Evolutionary conservation across 208 protist species (phyloP).

Genomic region (Giardia muris): DNA sequence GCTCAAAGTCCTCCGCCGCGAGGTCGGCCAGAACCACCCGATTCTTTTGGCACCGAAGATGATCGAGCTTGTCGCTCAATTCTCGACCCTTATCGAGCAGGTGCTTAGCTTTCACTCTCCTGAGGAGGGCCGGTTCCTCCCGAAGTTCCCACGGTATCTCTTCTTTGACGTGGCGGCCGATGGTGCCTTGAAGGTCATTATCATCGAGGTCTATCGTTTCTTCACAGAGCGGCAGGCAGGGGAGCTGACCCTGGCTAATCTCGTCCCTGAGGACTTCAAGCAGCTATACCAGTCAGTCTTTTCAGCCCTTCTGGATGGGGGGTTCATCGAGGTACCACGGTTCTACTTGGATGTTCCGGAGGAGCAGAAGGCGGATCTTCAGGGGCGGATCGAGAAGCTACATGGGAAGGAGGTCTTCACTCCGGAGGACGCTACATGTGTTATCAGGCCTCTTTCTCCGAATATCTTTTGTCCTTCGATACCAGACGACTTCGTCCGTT

Average conservation of each 20-base stretch:
- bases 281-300: constrained; percentile 1
- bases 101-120: background rate
- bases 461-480: background rate
- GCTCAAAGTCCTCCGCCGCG: background rate
- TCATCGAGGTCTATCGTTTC: background rate
- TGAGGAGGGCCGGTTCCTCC: background rate
- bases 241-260: background rate
- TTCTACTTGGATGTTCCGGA: background rate
- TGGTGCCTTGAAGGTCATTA: background rate
- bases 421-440: background rate
- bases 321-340: background rate
- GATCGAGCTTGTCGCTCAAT: background rate
- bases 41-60: background rate
- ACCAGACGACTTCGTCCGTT: background rate
- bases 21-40: background rate
- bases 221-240: background rate
- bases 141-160: background rate
- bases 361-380: background rate
- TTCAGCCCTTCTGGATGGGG: background rate
- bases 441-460: background rate
- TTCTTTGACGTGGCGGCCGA: constrained; percentile 1
- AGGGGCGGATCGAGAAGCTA: background rate
- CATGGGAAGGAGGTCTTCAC: background rate
- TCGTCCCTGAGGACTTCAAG: background rate
- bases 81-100: background rate